Base-by-base conservation (phyloP, 352 stramenopile genomes). In the Pythium dissotocum region DNA sequence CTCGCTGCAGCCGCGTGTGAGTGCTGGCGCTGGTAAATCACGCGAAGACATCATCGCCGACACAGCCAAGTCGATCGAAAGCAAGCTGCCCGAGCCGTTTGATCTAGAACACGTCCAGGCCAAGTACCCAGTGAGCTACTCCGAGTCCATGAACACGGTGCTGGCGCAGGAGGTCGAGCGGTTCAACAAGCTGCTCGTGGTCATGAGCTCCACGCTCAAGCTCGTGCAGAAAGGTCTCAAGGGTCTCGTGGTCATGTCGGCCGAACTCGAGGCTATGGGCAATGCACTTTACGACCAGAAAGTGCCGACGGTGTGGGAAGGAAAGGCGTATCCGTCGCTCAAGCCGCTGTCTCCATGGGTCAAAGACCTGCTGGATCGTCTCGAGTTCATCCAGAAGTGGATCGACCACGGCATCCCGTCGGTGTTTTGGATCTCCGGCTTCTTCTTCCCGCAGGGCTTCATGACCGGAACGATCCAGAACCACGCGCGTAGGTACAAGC, bases 71-170 rank as follows among this genome's bases (percentile, higher is more conserved):
- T 76, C 79, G 12, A 94, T 96, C 56, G 86, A 93, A 35, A 63
- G 67, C 48, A 81, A 82, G 35, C 46, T 96, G 1, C 87, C 86
- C 1, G 54, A 54, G 0, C 61, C 80, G n/a, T 94, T 94, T 49
- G 85, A 95, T 44, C 75, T 95, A 4, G 88, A 96, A 49, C 76
- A 87, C 40, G 88, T 93, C 18, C 84, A 84, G 38, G 70, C 88
- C 12, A 82, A 81, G 48, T 98, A 98, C 71, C 95, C 95, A 0
- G 89, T 98, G 7, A 71, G 79, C 58, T 98, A 98, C 77, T 70
- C 88, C 14, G 93, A 98, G 70, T 97, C 90, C 3, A 98, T 98
- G 94, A 98, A 98, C 79, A 98, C 94, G 1, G 94, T 98, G 26
- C 69, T 98, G 3, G 92, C 90, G 3, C 88, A 96, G 48, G 88